Base-by-base conservation (phyloP, 1,139 yeast genomes). In the Dujonia santamariae region DNA sequence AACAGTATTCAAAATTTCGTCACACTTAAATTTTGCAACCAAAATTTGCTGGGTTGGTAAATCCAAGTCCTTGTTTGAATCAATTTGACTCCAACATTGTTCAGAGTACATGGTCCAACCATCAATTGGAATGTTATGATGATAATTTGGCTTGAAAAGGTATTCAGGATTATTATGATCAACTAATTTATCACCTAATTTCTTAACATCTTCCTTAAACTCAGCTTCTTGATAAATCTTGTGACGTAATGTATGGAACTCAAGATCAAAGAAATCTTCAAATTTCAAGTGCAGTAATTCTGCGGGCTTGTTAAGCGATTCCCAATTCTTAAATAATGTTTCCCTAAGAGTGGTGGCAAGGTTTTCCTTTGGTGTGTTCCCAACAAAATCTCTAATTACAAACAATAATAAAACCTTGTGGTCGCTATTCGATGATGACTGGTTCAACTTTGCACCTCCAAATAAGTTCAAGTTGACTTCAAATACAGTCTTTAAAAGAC, bases 31-130 rank as follows among this genome's bases (percentile, higher is more conserved):
- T 47, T 92, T 79, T 4, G 98, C 96, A 14, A 92, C 97, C 40
- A 92, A 67, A 30, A 87, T 85, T 56, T 92, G 98, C 55, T 92
- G 98, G 1, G 97, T 90, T 18, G 98, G 98, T 47, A 92, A 71
- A 59, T 92, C 98, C 47, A 92, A 74, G 54, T 92, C 98, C 59
- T 87, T 90, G 60, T 92, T 92, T 41, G 75, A 72, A 57, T 88
- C 95, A 50, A 92, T 92, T 56, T 88, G 96, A 34, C 85, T 82
- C 98, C 98, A 92, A 45, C 96, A 82, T 51, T 81, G 85, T 37
- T 80, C 83, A 1, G 97, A 90, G 51, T 92, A 92, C 61, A 88
- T 63, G 4, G 94, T 77, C 97, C 98, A 92, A 11, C 97, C 98
- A 58, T 92, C 98, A 34, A 92, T 72, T 5, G 98, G 98, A 33